Conservation (phyloP, 169 alveolate species). For the Cryptosporidium parvum region DNA sequence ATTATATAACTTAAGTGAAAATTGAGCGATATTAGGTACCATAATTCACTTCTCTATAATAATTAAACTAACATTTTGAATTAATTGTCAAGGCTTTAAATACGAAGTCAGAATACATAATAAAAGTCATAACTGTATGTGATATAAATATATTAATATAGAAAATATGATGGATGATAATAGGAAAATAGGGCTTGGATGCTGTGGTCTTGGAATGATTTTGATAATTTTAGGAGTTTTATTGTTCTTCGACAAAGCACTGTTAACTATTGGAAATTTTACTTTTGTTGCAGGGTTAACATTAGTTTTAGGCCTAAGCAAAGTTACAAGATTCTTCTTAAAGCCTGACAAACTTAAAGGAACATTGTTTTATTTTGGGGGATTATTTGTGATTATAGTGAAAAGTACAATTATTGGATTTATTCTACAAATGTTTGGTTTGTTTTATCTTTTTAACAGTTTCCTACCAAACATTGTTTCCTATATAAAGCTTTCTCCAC, state of each 20-base stretch:
- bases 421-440: conserved; percentile 59
- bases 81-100: not conserved
- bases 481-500: conserved; percentile 70
- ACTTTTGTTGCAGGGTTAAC: conserved; percentile 71
- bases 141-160: too few relatives aligned
- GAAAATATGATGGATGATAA: conserved; percentile 65
- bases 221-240: conserved; percentile 63
- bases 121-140: too few relatives aligned
- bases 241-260: conserved; percentile 54
- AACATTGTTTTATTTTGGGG: conserved; percentile 69
- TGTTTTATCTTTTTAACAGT: conserved; percentile 65
- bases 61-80: not conserved
- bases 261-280: conserved; percentile 57
- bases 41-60: not conserved
- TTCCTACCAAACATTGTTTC: conserved; percentile 73
- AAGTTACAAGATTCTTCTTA: conserved; percentile 67
- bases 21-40: not conserved
- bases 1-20: not conserved
- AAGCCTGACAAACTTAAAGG: conserved; percentile 71
- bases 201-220: conserved; percentile 70
- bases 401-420: conserved; percentile 73
- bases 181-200: conserved; percentile 65
- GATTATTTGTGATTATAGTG: conserved; percentile 56
- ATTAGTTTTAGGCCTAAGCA: conserved; percentile 44
- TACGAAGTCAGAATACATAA: not conserved